phyloP scores from a whole-genome alignment of 2,329 filamentous ascomycete species.

The Botryotinia calthae region DNA sequence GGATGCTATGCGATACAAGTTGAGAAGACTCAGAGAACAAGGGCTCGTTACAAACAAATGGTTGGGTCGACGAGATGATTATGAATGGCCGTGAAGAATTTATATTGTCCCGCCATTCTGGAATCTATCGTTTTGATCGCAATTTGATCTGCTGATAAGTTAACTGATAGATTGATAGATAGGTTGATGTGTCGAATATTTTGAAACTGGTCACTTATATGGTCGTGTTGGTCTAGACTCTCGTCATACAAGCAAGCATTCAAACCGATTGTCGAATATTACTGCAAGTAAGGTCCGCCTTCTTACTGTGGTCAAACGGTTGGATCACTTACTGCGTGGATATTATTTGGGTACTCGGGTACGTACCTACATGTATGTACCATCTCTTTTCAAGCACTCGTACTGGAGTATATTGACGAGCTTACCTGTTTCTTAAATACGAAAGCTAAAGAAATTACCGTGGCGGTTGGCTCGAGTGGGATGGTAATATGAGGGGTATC shows the following conservation, averaged over 20 bases:
- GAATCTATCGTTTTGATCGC: not conserved
- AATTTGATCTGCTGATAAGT: not conserved
- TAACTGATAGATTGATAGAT: not conserved
- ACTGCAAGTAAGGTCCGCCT: not conserved
- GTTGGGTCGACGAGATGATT: not conserved
- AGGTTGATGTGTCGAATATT: not conserved
- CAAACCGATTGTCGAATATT: not conserved
- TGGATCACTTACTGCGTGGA: not conserved
- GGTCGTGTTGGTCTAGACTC: not conserved
- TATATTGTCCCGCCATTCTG: not conserved
- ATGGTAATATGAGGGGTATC: not conserved
- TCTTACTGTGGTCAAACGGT: not conserved
- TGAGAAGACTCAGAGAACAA: not conserved
- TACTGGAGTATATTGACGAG: not conserved
- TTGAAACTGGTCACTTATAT: not conserved
- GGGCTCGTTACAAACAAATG: not conserved
- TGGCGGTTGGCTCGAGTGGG: not conserved
- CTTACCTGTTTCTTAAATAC: not conserved
- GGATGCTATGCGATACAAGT: not conserved
- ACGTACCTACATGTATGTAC: not conserved
- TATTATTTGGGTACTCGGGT: not conserved
- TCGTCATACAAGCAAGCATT: not conserved
- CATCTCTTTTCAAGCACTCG: not conserved
- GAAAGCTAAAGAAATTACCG: slow-evolving; percentile 7
- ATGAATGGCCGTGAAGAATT: not conserved